Evolutionary conservation across 495 filamentous ascomycete genomes (phyloP), one percentile per base, ranked within the genome.

Genomic region (Aspergillus cavernicola): DNA sequence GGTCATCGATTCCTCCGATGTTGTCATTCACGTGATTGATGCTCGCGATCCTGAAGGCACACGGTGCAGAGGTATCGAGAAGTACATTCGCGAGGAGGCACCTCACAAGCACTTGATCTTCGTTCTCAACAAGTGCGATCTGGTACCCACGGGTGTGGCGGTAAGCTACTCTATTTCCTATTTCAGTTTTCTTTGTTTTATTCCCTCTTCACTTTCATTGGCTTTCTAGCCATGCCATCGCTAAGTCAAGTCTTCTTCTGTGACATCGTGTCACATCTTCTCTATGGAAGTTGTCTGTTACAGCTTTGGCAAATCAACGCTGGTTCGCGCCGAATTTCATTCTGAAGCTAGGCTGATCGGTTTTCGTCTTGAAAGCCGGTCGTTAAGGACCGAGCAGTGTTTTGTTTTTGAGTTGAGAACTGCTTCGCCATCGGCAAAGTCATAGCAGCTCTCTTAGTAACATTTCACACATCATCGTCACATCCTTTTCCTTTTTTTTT

Each of bases 191-290:
- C 36, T 26, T 20, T 33, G 1, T 60, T 55, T 36, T 8, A 50
- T 61, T 55, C 32, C 33, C 32, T 58, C 37, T 46, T 57, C 56
- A 54, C 8, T 58, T 24, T 53, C 50, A 39, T 53, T 53, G 47
- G 55, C 50, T 49, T 40, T 23, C 18, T 15, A 37, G 60, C 67
- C 53, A 64, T 77, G 75, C 78, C 76, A 95, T 88, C 76, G 80
- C 91, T 90, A 88, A 87, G 93, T 98, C 93, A 98, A 92, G 93
- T 83, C 84, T 80, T 79, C 83, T 87, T 81, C 77, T 80, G 71
- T 76, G 76, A 67, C 66, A 57, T 24, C 39, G 45, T 59, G 65
- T 72, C 67, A 68, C 65, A 51, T 52, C 71, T 47, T 67, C 61
- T 63, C 82, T 63, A 81, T 95, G 89, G 86, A 83, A 80, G 79